These are phyloP conservation scores for Teunomyces kruisii DNA, from an alignment of 805 yeast species.

Conservation along the genomic window DNA sequence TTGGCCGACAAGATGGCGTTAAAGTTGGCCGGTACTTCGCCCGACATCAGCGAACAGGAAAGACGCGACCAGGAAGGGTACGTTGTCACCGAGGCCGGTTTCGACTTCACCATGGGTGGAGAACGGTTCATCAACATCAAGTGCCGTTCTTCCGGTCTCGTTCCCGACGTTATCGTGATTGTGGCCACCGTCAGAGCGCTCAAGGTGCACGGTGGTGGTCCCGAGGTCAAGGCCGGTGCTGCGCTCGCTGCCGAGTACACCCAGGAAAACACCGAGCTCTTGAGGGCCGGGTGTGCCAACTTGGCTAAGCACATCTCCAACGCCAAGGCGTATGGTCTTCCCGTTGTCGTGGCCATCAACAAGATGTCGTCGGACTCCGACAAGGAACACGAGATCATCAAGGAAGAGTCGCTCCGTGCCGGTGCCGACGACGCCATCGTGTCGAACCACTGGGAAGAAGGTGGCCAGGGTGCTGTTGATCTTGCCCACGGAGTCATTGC, in stretches of 20 bases:
- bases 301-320: constrained; percentile 75
- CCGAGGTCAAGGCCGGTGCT: constrained; percentile 84
- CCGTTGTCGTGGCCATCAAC: constrained; percentile 81
- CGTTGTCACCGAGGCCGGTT: constrained; percentile 86
- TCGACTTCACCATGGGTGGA: constrained; percentile 91
- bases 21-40: constrained; percentile 68
- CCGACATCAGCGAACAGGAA: constrained; percentile 42
- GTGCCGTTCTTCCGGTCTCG: constrained; percentile 76
- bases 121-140: constrained; percentile 82
- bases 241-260: constrained; percentile 72
- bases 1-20: constrained; percentile 81
- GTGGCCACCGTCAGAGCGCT: constrained; percentile 85
- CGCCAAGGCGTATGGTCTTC: constrained; percentile 69
- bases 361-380: constrained; percentile 73
- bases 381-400: constrained; percentile 67
- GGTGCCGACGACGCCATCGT: constrained; percentile 81
- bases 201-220: constrained; percentile 87
- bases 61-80: constrained; percentile 60
- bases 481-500: constrained; percentile 70
- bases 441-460: constrained; percentile 85
- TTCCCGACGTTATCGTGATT: constrained; percentile 74
- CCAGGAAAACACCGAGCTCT: constrained; percentile 68
- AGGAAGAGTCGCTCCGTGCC: constrained; percentile 65
- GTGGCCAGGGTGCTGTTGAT: constrained; percentile 78
- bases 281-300: constrained; percentile 69